phyloP scores from a whole-genome alignment of 2,329 filamentous ascomycete species.

The Paecilomyces sp. region DNA sequence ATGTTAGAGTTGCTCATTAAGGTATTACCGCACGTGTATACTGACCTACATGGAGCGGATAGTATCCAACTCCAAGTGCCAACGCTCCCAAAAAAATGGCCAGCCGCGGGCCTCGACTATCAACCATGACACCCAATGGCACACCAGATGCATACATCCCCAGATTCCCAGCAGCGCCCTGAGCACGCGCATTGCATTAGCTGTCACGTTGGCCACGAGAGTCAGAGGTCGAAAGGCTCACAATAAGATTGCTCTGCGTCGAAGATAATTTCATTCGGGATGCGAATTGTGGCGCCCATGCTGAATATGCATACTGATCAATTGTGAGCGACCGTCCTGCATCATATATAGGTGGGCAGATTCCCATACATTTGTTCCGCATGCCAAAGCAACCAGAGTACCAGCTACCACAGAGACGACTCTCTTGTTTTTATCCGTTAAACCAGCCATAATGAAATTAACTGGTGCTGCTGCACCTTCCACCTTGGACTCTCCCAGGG shows the following conservation, averaged over 20 bases:
- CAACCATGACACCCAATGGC: conserved; percentile 80
- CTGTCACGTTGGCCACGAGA: background rate
- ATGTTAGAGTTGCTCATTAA: conserved; percentile 3
- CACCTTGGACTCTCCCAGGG: background rate
- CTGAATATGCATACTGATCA: conserved; percentile 87
- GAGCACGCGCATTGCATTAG: background rate
- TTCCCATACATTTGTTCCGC: conserved; percentile 72
- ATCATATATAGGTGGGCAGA: conserved; percentile 20
- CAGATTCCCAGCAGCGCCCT: conserved; percentile 54
- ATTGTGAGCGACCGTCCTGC: conserved; percentile 8
- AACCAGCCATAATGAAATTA: conserved; percentile 17
- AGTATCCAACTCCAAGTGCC: conserved; percentile 72
- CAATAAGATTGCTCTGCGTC: conserved; percentile 90
- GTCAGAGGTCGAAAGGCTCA: conserved; percentile 32
- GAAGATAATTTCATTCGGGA: conserved; percentile 77
- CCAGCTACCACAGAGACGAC: conserved; percentile 78
- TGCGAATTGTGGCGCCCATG: conserved; percentile 94
- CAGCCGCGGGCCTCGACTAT: conserved; percentile 70
- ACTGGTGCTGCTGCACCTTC: conserved; percentile 1
- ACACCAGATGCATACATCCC: conserved; percentile 93
- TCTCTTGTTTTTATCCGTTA: conserved; percentile 45
- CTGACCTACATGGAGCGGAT: conserved; percentile 62
- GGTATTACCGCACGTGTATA: background rate
- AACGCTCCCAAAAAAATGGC: conserved; percentile 69
- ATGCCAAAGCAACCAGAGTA: conserved; percentile 76